These are phyloP conservation scores for Geotrichum fermentans DNA, from an alignment of 1,139 yeast genomes.

Conservation along the genomic window DNA sequence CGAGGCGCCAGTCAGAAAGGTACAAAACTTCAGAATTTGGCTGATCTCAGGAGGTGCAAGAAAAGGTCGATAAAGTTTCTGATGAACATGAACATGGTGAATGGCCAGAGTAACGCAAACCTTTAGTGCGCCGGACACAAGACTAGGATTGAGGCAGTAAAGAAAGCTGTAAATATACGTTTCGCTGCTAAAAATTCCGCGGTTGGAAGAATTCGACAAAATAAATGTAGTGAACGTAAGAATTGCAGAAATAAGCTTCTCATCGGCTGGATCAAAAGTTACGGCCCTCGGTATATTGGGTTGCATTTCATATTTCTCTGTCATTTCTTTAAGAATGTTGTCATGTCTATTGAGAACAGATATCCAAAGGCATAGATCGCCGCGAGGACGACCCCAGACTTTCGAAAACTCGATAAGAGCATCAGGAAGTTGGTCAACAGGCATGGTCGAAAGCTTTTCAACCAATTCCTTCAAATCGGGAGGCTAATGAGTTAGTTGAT, in stretches of 20 bases:
- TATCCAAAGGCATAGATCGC: slow-evolving; percentile 75
- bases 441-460: slow-evolving; percentile 37
- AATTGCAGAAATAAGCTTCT: slow-evolving; percentile 47
- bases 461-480: slow-evolving; percentile 43
- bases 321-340: slow-evolving; percentile 51
- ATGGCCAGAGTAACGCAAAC: slow-evolving; percentile 61
- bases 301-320: slow-evolving; percentile 52
- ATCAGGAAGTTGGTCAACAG: slow-evolving; percentile 38
- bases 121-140: slow-evolving; percentile 58
- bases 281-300: slow-evolving; percentile 42
- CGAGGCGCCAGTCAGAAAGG: slow-evolving; percentile 25
- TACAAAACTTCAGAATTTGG: slow-evolving; percentile 32
- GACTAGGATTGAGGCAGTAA: slow-evolving; percentile 54
- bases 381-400: slow-evolving; percentile 63
- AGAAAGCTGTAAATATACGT: slow-evolving; percentile 60
- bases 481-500: slow-evolving; percentile 33
- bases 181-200: slow-evolving; percentile 62
- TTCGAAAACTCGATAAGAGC: slow-evolving; percentile 33
- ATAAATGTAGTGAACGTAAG: slow-evolving; percentile 59
- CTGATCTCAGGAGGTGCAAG: slow-evolving; percentile 33
- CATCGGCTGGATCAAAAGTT: slow-evolving; percentile 47
- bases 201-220: slow-evolving; percentile 64
- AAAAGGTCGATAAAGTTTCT: no score
- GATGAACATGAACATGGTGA: slow-evolving; percentile 47
- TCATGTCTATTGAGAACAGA: slow-evolving; percentile 73